Conservation (phyloP, 805 yeast genomes). For the Zygotorulaspora florentina region DNA sequence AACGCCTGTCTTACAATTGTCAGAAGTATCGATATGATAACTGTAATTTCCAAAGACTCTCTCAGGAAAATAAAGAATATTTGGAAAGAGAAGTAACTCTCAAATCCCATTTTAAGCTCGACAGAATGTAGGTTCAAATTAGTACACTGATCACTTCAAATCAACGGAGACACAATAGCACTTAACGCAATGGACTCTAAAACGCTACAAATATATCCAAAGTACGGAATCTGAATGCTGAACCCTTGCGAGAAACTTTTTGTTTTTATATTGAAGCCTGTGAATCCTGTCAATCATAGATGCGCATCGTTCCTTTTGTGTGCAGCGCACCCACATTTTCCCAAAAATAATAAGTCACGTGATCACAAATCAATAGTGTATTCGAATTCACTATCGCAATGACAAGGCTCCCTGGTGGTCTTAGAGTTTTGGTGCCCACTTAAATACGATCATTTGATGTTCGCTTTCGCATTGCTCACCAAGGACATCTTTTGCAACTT, state of each 20-base stretch:
- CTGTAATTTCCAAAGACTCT: conserved; percentile 73
- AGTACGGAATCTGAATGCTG: background rate
- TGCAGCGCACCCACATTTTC: conserved; percentile 5
- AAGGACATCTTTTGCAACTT: conserved; percentile 71
- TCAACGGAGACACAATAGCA: no score
- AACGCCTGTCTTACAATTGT: conserved; percentile 64
- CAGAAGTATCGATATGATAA: conserved; percentile 67
- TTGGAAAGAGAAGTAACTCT: conserved; percentile 62
- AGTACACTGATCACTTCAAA: no score
- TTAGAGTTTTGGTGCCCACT: background rate
- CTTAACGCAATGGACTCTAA: no score
- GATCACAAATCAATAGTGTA: background rate
- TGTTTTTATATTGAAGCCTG: no score
- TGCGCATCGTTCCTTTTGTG: background rate
- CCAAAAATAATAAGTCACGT: background rate
- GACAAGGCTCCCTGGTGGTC: no score
- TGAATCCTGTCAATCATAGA: no score
- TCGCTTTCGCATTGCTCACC: conserved; percentile 39
- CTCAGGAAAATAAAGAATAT: conserved; percentile 68
- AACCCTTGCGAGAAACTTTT: no score
- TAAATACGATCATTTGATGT: background rate
- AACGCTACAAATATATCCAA: background rate
- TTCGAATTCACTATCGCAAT: no score
- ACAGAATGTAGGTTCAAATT: background rate
- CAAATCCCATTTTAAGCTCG: conserved; percentile 29